Conservation (phyloP, 106 monocot genomes). For the Dendrobium catenatum region DNA sequence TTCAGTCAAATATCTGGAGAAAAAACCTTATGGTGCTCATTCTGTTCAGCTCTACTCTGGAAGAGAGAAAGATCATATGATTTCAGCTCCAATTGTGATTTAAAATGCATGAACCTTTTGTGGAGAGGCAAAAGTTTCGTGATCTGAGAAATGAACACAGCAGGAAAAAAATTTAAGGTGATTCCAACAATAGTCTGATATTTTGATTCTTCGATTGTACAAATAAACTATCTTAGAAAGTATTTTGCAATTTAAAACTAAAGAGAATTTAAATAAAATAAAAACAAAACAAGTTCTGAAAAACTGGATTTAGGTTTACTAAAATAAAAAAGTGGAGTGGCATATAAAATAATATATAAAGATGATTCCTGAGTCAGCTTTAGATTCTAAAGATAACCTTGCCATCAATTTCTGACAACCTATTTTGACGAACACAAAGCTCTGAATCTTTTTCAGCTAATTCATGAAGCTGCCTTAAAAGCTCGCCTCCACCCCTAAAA, state of each 20-base stretch:
- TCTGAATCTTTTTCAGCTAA: conserved; percentile 76
- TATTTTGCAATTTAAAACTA: neutral
- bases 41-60: conserved; percentile 85
- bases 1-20: conserved; percentile 5
- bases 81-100: conserved; percentile 85
- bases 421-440: conserved; percentile 43
- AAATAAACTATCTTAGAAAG: neutral
- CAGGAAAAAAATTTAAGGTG: neutral
- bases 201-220: neutral
- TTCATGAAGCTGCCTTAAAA: conserved; percentile 72
- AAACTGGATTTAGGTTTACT: neutral
- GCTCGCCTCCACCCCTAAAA: conserved; percentile 70
- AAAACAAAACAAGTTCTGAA: neutral
- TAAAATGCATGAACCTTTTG: conserved; percentile 60
- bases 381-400: conserved; percentile 41
- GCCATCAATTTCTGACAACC: conserved; percentile 57
- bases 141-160: conserved; percentile 39
- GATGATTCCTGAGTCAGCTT: neutral
- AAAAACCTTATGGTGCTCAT: conserved; percentile 92
- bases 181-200: neutral
- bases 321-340: neutral
- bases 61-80: conserved; percentile 89
- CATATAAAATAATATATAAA: neutral
- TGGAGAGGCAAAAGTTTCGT: conserved; percentile 54
- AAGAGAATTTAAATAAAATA: neutral